These are phyloP conservation scores for Symmetrospora coprosmae DNA, from an alignment of 768 basidiomycete species.

Conservation along the genomic window DNA sequence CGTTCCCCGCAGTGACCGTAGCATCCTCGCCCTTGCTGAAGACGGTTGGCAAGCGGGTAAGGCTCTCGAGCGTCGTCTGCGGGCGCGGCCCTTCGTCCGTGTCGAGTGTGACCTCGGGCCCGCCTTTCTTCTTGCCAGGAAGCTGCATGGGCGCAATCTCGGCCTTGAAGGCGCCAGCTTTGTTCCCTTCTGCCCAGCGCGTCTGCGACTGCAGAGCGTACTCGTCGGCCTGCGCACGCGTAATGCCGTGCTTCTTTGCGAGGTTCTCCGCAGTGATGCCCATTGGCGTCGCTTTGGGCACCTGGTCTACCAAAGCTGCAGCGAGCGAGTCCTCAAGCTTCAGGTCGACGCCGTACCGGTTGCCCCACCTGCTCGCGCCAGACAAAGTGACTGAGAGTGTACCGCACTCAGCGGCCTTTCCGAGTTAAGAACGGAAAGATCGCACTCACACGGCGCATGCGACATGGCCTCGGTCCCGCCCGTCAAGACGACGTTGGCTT, in stretches of 20 bases:
- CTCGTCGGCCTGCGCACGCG: slow-evolving; percentile 71
- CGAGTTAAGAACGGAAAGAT: slow-evolving; percentile 2
- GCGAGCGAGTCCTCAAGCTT: no score
- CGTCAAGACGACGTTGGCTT: slow-evolving; percentile 70
- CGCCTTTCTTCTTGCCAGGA: slow-evolving; percentile 72
- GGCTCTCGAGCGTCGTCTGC: no score
- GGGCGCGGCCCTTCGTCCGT: slow-evolving; percentile 78
- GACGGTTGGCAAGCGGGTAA: no score
- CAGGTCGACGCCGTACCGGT: no score
- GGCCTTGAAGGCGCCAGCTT: slow-evolving; percentile 61
- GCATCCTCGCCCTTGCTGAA: slow-evolving; percentile 60
- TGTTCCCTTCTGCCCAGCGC: slow-evolving; percentile 82
- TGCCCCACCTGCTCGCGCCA: no score
- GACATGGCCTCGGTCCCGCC: slow-evolving; percentile 99
- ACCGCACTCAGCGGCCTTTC: no score
- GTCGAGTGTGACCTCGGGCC: slow-evolving; percentile 80
- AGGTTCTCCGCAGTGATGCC: slow-evolving; percentile 54
- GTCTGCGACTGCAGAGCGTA: slow-evolving; percentile 90
- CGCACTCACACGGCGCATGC: slow-evolving; percentile 70
- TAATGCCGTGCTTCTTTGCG: slow-evolving; percentile 64
- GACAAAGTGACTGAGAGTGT: slow-evolving; percentile 53
- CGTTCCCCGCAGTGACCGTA: slow-evolving; percentile 95
- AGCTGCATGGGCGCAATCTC: slow-evolving; percentile 83
- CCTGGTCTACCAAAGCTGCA: no score
- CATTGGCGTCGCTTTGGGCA: no score